Base-by-base conservation (phyloP, 208 protist species). In the Acanthamoeba lenticulata region DNA sequence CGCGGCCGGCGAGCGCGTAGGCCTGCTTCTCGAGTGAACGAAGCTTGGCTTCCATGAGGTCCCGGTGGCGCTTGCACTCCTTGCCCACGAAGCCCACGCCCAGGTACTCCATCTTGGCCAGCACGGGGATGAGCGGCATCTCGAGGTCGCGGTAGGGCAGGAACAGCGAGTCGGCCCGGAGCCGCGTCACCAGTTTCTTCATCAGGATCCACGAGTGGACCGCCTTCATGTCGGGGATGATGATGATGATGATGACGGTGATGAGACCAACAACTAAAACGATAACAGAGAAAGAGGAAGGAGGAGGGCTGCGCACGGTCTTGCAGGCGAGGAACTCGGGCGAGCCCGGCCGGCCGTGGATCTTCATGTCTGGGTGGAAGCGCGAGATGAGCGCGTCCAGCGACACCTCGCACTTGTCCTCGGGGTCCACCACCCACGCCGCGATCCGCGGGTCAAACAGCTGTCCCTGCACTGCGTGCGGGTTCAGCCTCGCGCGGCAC, bases 161-260 rank as follows among this genome's bases (percentile, higher is more conserved):
- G 60, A 55, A 92, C 29, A 92, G 55, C 5, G 38, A 74, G 60
- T 92, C 86, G 24, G 49, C 55, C 1, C 60, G 49, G 29, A 92
- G 60, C 44, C 45, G 52, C 19, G 24, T 38, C 1, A 92, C 86
- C 44, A 92, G 57, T 32, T 92, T 92, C 24, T 92, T 92, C 86
- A 92, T 92, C 27, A 92, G 60, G 27, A 92, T 92, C 86, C 86
- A 92, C 60, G 86, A 92, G 13, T 92, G 86, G n/a, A 92, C 86
- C 2, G 86, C 86, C 57, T 92, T 11, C 34, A 42, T 27, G 1
- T 24, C n/a, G 13, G 19, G 13, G 11, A 7, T 15, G 67, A 17
- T 77, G 24, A 79, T 62, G 24, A 62, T 24, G 34, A 77, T 77
- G 13, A 77, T 17, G 34, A 34, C 15, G 34, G 11, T 38, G 11